These are phyloP conservation scores for Solanum pimpinellifolium DNA, from an alignment of 257 asterid species.

Conservation along the genomic window DNA sequence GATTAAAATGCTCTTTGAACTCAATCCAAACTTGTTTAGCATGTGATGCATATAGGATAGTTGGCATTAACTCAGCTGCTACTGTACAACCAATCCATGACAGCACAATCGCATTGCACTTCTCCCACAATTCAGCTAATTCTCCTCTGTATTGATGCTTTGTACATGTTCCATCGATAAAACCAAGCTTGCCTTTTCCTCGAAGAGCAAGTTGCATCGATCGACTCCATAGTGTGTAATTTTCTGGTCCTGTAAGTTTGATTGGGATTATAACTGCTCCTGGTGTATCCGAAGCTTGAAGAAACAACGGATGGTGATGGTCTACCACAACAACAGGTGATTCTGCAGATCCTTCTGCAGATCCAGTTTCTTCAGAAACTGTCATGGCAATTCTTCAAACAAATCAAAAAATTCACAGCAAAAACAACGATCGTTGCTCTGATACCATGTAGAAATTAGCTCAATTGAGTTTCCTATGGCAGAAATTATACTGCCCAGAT, in stretches of 20 bases:
- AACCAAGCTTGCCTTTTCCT: not conserved
- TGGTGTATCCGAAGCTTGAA: not conserved
- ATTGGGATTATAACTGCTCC: not conserved
- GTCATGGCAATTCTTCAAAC: not conserved
- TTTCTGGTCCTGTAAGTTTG: too few relatives aligned
- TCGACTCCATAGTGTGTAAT: not conserved
- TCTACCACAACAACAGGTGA: not conserved
- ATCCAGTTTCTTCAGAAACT: not conserved
- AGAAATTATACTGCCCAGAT: too few relatives aligned
- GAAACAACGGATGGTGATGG: not conserved
- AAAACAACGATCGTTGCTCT: not conserved
- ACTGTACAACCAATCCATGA: not conserved
- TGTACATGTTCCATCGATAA: not conserved
- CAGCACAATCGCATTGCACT: not conserved
- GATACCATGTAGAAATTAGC: not conserved
- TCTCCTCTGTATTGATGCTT: too few relatives aligned
- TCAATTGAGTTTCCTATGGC: too few relatives aligned
- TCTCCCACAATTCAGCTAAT: not conserved
- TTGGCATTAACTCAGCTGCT: not conserved
- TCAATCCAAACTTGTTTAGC: not conserved
- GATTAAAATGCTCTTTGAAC: not conserved
- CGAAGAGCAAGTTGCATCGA: not conserved
- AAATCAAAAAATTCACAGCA: too few relatives aligned
- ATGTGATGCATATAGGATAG: not conserved
- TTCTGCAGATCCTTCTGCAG: not conserved